Evolutionary conservation across 2,329 filamentous ascomycete genomes (phyloP).

Genomic region (Curvularia hawaiiensis): DNA sequence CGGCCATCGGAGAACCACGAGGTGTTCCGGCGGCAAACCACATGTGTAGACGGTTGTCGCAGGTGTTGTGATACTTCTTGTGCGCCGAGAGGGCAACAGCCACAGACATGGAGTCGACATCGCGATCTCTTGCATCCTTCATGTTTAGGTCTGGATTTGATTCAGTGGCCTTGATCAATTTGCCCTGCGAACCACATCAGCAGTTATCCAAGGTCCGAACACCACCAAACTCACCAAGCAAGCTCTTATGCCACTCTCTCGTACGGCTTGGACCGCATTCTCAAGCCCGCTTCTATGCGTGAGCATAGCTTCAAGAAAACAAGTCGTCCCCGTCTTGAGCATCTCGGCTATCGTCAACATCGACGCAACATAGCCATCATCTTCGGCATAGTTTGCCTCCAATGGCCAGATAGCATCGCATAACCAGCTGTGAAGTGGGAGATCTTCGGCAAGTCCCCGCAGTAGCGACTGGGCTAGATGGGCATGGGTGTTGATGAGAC

Average conservation of each 20-base stretch:
- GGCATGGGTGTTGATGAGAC: conserved; percentile 46
- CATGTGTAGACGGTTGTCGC: conserved; percentile 52
- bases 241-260: conserved; percentile 42
- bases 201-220: not conserved
- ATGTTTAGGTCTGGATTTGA: conserved; percentile 42
- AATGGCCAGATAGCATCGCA: conserved; percentile 47
- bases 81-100: conserved; percentile 42
- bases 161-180: conserved; percentile 47
- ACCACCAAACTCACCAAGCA: conserved; percentile 22
- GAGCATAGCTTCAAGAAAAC: conserved; percentile 47
- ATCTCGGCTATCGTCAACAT: conserved; percentile 46
- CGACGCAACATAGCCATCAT: conserved; percentile 43
- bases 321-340: conserved; percentile 48
- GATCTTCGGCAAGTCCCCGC: conserved; percentile 37
- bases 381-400: conserved; percentile 42
- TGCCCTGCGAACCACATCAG: conserved; percentile 29
- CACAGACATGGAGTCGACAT: conserved; percentile 45
- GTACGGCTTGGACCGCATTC: conserved; percentile 36
- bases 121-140: conserved; percentile 46
- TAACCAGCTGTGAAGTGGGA: conserved; percentile 31
- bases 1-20: conserved; percentile 49
- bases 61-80: conserved; percentile 37
- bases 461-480: conserved; percentile 46
- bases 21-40: conserved; percentile 57
- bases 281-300: conserved; percentile 38